phyloP scores from a whole-genome alignment of 1,284 basidiomycete genomes.

The Microbotryum violaceum region DNA sequence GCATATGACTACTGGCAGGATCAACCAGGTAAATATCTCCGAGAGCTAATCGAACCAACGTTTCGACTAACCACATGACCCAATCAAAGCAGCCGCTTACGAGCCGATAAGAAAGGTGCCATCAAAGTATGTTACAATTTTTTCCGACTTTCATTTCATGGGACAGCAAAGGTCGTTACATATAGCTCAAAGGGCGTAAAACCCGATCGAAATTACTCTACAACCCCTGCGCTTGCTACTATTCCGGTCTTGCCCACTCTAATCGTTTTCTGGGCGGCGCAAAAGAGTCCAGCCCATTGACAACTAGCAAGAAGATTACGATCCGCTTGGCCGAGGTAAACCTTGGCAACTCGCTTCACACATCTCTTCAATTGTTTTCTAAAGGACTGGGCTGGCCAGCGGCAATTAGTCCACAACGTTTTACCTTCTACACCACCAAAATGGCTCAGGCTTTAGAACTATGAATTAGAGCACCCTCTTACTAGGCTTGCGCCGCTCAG shows the following conservation, averaged over 20 bases:
- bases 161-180: not conserved
- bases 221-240: conserved; percentile 13
- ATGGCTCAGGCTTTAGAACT: conserved; percentile 3
- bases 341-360: conserved; percentile 4
- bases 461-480: not conserved
- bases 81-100: too few relatives aligned
- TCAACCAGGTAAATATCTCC: conserved; percentile 49
- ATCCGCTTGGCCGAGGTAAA: conserved; percentile 5
- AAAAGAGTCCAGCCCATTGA: conserved; percentile 11
- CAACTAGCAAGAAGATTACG: conserved; percentile 13
- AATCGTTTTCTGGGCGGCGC: conserved; percentile 10
- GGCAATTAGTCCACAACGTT: conserved; percentile 19
- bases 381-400: conserved; percentile 8
- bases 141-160: conserved; percentile 3
- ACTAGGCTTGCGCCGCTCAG: not conserved
- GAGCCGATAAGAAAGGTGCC: too few relatives aligned
- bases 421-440: conserved; percentile 12
- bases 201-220: not conserved
- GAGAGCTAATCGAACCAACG: conserved; percentile 4
- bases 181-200: not conserved
- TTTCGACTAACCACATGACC: not conserved
- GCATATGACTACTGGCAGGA: conserved; percentile 63
- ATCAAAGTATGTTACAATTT: conserved; percentile 13
- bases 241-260: conserved; percentile 19
- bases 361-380: conserved; percentile 14